Conservation (phyloP, 192 early-diverging fungal species). For the Entrophospora sp. region DNA sequence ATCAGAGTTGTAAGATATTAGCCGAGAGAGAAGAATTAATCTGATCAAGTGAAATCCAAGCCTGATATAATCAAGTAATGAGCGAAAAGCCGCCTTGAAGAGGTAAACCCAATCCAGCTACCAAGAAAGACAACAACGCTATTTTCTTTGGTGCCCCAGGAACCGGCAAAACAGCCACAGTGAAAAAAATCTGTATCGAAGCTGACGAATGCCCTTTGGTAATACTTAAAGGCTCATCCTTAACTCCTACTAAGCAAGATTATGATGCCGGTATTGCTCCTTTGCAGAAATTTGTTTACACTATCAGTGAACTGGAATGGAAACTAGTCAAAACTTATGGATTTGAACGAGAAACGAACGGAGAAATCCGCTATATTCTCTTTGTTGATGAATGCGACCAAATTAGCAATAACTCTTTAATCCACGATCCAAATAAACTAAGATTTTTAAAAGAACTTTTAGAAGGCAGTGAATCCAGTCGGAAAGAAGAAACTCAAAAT, state of each 20-base stretch:
- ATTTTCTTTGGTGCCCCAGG: background rate
- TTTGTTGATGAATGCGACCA: conserved; percentile 7
- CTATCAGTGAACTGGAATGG: conserved; percentile 1
- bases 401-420: background rate
- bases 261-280: background rate
- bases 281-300: background rate
- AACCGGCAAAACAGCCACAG: conserved; percentile 1
- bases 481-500: background rate
- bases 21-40: background rate
- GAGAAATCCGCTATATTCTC: background rate
- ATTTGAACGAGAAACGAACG: background rate
- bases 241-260: background rate
- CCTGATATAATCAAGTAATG: background rate
- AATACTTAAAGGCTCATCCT: background rate
- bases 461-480: background rate
- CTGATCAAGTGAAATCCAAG: background rate
- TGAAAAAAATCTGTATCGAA: background rate
- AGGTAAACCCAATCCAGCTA: background rate
- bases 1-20: background rate
- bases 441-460: conserved; percentile 1
- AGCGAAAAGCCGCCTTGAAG: background rate
- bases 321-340: background rate
- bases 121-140: conserved; percentile 1
- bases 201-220: background rate
- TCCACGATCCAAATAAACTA: background rate